Base-by-base conservation (phyloP, 129 eudicot species). In the Lonicera japonica region DNA sequence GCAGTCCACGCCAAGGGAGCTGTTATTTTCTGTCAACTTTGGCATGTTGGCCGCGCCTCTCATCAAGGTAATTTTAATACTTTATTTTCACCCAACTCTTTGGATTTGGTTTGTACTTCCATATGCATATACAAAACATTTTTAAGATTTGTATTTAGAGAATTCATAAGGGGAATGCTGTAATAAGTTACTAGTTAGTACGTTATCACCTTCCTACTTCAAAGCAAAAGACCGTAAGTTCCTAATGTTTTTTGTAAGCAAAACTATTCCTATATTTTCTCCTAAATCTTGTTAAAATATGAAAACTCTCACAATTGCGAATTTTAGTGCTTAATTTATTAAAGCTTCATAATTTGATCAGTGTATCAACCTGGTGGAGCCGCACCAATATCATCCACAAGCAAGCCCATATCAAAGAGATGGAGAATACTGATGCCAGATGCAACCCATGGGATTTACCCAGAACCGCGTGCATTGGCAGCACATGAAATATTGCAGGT, bases 11-110 rank as follows among this genome's bases (percentile, higher is more conserved):
- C 77, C 50, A 79, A 82, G 48, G 96, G 98, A 0, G 83, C 81
- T 55, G 56, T 87, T 38, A 82, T 91, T 19, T 91, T 82, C 79
- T 91, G 98, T 74, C 98, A 91, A 58, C 63, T 91, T 61, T 91
- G 96, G 96, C 96, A 91, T 69, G 96, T 84, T 29, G 98, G 98
- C 58, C 82, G 98, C 59, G 98, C 98, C 60, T 91, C 98, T 14
- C 98, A 91, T 64, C 85, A 68, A 67, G 96, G 95, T 88, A 81
- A 12, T 3, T 29, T 22, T 12, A n/a, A n/a, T n/a, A n/a, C n/a
- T n/a, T n/a, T n/a, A n/a, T n/a, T n/a, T n/a, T n/a, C n/a, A n/a
- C n/a, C n/a, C n/a, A n/a, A n/a, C n/a, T n/a, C n/a, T n/a, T n/a
- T n/a, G n/a, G n/a, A n/a, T n/a, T n/a, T n/a, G n/a, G n/a, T n/a